Conservation (phyloP, 2,329 filamentous ascomycete genomes). For the Sporothrix brunneoviolacea region DNA sequence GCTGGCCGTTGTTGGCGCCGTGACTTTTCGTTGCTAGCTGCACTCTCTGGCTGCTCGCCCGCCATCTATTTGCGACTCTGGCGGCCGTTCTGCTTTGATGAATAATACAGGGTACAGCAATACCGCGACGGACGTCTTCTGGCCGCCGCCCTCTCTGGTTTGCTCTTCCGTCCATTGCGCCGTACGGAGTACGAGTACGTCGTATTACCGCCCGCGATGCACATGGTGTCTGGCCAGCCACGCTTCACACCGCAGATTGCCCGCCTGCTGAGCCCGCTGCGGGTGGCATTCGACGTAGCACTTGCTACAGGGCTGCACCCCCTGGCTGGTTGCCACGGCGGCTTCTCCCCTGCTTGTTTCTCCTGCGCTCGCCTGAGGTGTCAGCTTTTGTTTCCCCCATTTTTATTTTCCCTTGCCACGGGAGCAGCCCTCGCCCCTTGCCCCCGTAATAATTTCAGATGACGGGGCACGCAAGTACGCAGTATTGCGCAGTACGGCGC, state of each 20-base stretch:
- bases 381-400: not conserved
- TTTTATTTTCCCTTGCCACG: not conserved
- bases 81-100: not conserved
- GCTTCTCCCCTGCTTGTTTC: conserved; percentile 1
- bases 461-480: too few species aligned
- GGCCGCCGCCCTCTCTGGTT: too few species aligned
- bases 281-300: not conserved
- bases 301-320: not conserved
- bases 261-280: not conserved
- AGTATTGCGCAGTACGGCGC: too few species aligned
- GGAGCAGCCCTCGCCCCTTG: not conserved
- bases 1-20: not conserved
- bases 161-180: too few species aligned
- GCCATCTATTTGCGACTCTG: not conserved
- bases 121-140: too few species aligned
- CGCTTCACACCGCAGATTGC: not conserved
- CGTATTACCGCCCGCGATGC: not conserved
- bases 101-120: not conserved
- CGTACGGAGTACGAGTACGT: too few species aligned
- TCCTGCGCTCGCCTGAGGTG: not conserved
- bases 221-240: conserved; percentile 1
- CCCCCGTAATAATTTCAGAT: too few species aligned
- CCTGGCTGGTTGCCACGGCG: conserved; percentile 10
- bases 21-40: not conserved
- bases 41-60: not conserved